Percentiles rank a stretch among this genome's conserved stretches.
Evolutionary conservation across 2,329 filamentous ascomycete species (phyloP).

Genomic region (Neofusicoccum ribis): DNA sequence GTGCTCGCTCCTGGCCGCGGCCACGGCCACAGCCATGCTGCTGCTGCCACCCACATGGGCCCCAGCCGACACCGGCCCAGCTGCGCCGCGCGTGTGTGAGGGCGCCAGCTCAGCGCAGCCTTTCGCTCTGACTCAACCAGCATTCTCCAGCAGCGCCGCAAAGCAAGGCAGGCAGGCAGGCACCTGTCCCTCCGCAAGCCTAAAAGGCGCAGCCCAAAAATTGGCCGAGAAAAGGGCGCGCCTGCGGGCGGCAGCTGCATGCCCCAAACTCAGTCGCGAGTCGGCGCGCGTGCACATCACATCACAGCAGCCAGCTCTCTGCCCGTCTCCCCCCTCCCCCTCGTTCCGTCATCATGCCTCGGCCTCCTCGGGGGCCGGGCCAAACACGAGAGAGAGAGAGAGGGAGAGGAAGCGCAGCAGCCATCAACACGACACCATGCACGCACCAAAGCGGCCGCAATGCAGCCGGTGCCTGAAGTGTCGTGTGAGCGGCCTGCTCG

Average conservation of each 20-base stretch:
- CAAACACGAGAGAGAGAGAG: neutral
- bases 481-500: neutral
- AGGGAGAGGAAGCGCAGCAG: neutral
- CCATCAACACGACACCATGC: constrained; percentile 1
- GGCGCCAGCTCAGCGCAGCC: neutral
- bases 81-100: no score
- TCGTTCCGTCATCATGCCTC: neutral
- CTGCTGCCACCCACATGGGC: no score
- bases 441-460: neutral
- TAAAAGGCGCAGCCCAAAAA: neutral
- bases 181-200: no score
- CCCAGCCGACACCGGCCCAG: no score
- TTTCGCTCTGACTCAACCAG: neutral
- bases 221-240: constrained; percentile 8
- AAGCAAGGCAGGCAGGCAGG: neutral
- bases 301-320: neutral
- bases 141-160: neutral
- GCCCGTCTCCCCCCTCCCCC: no score
- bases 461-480: constrained; percentile 14
- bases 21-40: no score
- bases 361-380: neutral
- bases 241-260: neutral
- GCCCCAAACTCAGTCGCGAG: neutral
- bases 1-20: no score
- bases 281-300: neutral